Base-by-base conservation (phyloP, 345 rosid genomes). In the Citrus mangshanensis region DNA sequence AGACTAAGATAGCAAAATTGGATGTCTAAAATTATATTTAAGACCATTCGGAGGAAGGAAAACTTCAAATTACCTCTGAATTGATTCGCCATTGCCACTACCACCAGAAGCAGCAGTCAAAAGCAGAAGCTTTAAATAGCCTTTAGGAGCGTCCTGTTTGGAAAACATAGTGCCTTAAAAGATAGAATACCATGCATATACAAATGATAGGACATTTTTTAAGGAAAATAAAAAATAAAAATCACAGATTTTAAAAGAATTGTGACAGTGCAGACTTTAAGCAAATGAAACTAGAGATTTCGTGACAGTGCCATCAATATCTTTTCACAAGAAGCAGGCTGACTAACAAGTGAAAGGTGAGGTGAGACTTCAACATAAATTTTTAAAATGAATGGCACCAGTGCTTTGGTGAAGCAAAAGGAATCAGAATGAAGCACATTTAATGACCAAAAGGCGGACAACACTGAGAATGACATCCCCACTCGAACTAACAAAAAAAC, bases 21-120 rank as follows among this genome's bases (percentile, higher is more conserved):
- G 79, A 34, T 46, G 64, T 16, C 42, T 55, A 81, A 34, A 70
- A 75, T 68, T 34, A 56, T 35, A n/a, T 13, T 60, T 60, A 80
- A 78, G 69, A 83, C 68, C 28, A 66, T 54, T 72, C 6, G 70
- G 74, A 65, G 24, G 30, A 80, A 72, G 75, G 59, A 42, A 67
- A 81, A 73, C 42, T 7, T 64, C 71, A 72, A 79, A 67, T 73
- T 74, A 96, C 99, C 99, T 94, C 83, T 94, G 98, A 78, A 96
- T 94, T 76, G 94, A 92, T 91, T 94, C 99, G 54, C 93, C 92
- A 81, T 87, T 91, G 78, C 88, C 84, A 78, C 84, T 89, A 85
- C 89, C 92, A 65, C 99, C 95, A 81, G 97, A 95, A 79, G 99
- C 95, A 62, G 97, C 98, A 80, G 99, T 96, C 77, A 93, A 97